phyloP scores from a whole-genome alignment of 2,329 filamentous ascomycete species.

The Furcasterigmium sp. region DNA sequence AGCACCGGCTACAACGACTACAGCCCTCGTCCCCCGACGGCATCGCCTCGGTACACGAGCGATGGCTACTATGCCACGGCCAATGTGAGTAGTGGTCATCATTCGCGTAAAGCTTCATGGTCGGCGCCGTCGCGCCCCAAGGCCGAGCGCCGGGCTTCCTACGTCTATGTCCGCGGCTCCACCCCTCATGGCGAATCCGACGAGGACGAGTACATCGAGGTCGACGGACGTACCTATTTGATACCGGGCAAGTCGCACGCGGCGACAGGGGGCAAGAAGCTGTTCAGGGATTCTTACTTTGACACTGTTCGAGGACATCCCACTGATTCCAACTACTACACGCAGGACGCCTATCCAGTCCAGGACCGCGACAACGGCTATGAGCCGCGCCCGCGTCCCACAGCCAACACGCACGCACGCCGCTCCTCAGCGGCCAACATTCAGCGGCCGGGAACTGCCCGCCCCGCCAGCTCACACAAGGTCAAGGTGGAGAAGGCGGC shows the following conservation, averaged over 20 bases:
- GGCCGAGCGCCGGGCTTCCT: slow-evolving; percentile 52
- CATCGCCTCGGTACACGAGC: slow-evolving; percentile 58
- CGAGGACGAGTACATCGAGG: slow-evolving; percentile 56
- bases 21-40: slow-evolving; percentile 42
- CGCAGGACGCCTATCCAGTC: slow-evolving; percentile 40
- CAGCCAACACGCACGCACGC: slow-evolving; percentile 37
- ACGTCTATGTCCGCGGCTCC: slow-evolving; percentile 54
- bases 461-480: slow-evolving; percentile 36
- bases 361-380: slow-evolving; percentile 28
- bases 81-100: slow-evolving; percentile 56
- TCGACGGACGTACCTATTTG: slow-evolving; percentile 47
- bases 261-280: slow-evolving; percentile 19
- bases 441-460: slow-evolving; percentile 47
- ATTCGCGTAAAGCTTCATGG: slow-evolving; percentile 42
- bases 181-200: slow-evolving; percentile 57
- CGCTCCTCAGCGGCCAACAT: slow-evolving; percentile 40
- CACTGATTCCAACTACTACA: slow-evolving; percentile 55
- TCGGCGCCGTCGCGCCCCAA: slow-evolving; percentile 35
- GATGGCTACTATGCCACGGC: slow-evolving; percentile 58
- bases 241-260: slow-evolving; percentile 43
- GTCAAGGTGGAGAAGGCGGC: slow-evolving; percentile 30
- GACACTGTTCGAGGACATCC: slow-evolving; percentile 46
- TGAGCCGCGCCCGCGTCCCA: slow-evolving; percentile 35
- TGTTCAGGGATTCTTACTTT: slow-evolving; percentile 12
- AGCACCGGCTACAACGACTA: slow-evolving; percentile 36